These are phyloP conservation scores for Leccinum imitatum DNA, from an alignment of 768 basidiomycete genomes.

Conservation along the genomic window DNA sequence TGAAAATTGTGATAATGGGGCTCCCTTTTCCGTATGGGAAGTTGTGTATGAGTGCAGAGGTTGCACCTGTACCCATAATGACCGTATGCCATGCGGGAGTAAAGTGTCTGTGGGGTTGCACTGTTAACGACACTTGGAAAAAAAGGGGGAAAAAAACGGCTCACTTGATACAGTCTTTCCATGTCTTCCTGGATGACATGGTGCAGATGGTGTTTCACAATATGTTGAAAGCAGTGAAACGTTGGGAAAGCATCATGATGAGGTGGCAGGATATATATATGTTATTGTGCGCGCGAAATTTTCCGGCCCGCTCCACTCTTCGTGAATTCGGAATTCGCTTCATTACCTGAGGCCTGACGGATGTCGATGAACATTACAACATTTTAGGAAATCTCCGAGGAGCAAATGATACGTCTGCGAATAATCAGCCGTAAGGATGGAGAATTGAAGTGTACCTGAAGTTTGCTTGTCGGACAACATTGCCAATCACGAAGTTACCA, in stretches of 20 bases:
- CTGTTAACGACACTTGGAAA: neutral
- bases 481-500: too few relatives aligned
- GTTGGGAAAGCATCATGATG: neutral
- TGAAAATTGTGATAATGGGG: constrained; percentile 34
- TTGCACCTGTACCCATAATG: constrained; percentile 47
- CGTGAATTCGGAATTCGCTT: constrained; percentile 8
- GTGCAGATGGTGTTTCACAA: neutral
- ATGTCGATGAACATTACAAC: neutral
- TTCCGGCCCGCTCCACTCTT: neutral
- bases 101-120: constrained; percentile 36
- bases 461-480: neutral
- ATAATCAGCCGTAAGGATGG: neutral
- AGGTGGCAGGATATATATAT: neutral
- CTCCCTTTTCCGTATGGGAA: constrained; percentile 43
- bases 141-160: neutral
- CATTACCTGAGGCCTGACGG: neutral
- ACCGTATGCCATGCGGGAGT: constrained; percentile 50
- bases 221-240: neutral
- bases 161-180: constrained; percentile 39
- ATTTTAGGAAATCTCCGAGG: neutral
- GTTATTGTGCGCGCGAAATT: neutral
- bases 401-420: neutral
- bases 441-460: neutral
- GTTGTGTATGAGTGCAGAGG: constrained; percentile 39
- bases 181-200: constrained; percentile 32